Evolutionary conservation across 768 basidiomycete genomes (phyloP).

Genomic region (Agrocybe praecox): DNA sequence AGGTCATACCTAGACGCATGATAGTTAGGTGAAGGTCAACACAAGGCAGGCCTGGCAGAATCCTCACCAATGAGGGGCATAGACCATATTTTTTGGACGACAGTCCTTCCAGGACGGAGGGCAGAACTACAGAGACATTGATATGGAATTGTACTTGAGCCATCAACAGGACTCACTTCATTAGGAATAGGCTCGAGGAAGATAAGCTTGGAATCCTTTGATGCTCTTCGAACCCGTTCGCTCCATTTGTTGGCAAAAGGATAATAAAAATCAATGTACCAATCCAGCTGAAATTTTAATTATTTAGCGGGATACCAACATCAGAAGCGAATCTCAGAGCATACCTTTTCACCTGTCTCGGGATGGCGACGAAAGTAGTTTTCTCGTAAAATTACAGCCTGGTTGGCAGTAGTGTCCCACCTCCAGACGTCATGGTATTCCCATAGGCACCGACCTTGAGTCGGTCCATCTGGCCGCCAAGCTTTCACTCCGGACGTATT

Average conservation of each 20-base stretch:
- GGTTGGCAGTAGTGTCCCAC: conserved; percentile 68
- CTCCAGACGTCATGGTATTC: conserved; percentile 94
- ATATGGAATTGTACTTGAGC: conserved; percentile 6
- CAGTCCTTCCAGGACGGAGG: conserved; percentile 70
- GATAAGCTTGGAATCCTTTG: conserved; percentile 56
- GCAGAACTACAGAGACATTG: conserved; percentile 59
- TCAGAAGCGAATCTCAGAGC: conserved; percentile 5
- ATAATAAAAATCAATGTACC: conserved; percentile 86
- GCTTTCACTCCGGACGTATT: conserved; percentile 62
- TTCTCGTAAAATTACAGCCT: conserved; percentile 78
- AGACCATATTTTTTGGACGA: conserved; percentile 27
- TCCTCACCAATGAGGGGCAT: conserved; percentile 43
- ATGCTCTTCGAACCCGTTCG: conserved; percentile 51
- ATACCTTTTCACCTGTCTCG: conserved; percentile 58
- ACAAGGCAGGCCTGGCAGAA: too few species aligned
- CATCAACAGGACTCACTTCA: conserved; percentile 54
- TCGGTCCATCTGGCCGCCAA: conserved; percentile 79
- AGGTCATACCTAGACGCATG: conserved; percentile 85
- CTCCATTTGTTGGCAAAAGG: conserved; percentile 76
- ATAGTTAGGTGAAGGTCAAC: too few species aligned
- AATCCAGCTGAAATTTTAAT: conserved; percentile 69
- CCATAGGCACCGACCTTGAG: conserved; percentile 77
- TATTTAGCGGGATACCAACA: neutral
- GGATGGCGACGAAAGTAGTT: conserved; percentile 84
- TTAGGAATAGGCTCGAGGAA: conserved; percentile 93